phyloP scores from a whole-genome alignment of 306 rosid species.

The Rubus idaeus region DNA sequence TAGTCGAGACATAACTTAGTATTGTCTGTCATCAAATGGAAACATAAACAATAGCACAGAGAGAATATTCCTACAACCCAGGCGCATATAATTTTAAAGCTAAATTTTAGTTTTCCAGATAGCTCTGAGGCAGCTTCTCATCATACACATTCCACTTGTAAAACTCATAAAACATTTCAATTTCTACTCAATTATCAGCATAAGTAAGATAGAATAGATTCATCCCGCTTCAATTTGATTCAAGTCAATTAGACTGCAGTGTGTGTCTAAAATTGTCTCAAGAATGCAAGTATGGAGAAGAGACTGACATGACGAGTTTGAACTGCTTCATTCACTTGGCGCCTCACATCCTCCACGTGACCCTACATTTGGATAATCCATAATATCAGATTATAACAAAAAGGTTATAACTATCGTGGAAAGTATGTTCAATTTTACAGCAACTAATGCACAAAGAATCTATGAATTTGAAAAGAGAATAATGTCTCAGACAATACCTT shows the following conservation, averaged over 20 bases:
- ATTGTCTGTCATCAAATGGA: neutral
- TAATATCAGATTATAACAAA: constrained; percentile 20
- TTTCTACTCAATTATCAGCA: neutral
- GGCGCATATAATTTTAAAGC: neutral
- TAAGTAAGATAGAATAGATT: neutral
- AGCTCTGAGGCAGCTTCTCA: neutral
- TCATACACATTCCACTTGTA: neutral
- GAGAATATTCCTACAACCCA: neutral
- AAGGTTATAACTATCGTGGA: neutral
- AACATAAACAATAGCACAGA: neutral
- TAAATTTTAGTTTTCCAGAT: neutral
- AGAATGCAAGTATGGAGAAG: constrained; percentile 29
- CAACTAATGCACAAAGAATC: constrained; percentile 33
- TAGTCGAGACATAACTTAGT: neutral
- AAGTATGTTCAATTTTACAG: neutral
- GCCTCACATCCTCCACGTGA: constrained; percentile 82
- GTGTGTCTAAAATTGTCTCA: constrained; percentile 3
- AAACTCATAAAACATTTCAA: neutral
- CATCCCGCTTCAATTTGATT: neutral
- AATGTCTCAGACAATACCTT: neutral
- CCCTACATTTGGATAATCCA: constrained; percentile 60
- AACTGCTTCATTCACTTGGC: constrained; percentile 91
- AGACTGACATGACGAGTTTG: constrained; percentile 87
- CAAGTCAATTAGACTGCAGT: neutral
- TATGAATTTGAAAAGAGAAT: neutral